Evolutionary conservation across 73 alveolate species (phyloP), one percentile per base, ranked within the genome.

Genomic region (Paraurostyla sp.): DNA sequence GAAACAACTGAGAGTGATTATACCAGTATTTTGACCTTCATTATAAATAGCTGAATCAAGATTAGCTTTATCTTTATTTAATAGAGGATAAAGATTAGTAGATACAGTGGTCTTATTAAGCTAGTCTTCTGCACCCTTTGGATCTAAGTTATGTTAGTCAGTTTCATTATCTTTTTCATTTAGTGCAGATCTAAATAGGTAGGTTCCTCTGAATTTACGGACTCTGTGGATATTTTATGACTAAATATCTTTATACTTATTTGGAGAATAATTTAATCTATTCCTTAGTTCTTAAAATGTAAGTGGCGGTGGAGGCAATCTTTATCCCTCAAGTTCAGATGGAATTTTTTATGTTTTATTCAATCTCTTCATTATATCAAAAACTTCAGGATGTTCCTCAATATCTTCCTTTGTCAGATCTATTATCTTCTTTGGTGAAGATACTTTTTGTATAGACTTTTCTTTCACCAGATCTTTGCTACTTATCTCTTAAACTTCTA

Each of bases 351-450:
- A 27, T 13, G 23, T 52, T 9, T 52, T 13, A 23, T 22, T 54
- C 25, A 29, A 45, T 29, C 32, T 60, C 32, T 9, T 60, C 32
- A 50, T 45, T 9, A 50, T 29, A 25, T 60, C 25, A 27, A 30
- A 60, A 3, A 60, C 45, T 29, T 60, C 78, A 6, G 78, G 50
- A 60, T 60, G 49, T 6, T 60, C 32, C 7, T 60, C 78, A 60
- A 60, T 60, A 13, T 60, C 50, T 29, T 60, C 78, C 32, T 60
- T 60, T 6, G 78, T 60, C 45, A 60, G 50, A 27, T 60, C 78
- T 3, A 60, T 60, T 9, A 60, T 60, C 50, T 30, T 60, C 45
- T 30, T 60, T 9, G 78, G 78, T 27, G 22, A 29, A 20, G n/a
- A n/a, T n/a, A n/a, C n/a, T n/a, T n/a, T n/a, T n/a, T n/a, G n/a